A percentile compares a stretch with the other conserved stretches of the same genome.
phyloP scores from a whole-genome alignment of 352 stramenopile species.

The Aphanomyces astaci region DNA sequence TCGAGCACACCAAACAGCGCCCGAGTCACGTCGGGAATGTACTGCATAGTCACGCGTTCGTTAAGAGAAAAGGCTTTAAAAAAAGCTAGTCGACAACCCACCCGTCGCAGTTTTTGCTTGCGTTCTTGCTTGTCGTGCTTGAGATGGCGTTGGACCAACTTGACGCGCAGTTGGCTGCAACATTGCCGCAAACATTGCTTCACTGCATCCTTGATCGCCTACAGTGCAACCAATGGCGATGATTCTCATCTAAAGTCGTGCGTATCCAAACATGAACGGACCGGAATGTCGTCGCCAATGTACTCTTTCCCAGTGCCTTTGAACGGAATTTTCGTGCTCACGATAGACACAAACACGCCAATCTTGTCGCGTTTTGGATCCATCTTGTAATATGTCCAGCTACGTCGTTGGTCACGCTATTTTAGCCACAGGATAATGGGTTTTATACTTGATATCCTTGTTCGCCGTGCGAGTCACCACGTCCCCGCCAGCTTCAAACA shows the following conservation, averaged over 20 bases:
- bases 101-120: background rate
- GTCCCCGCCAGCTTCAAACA: too few species aligned
- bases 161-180: background rate
- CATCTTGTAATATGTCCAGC: constrained; percentile 80
- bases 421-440: too few species aligned
- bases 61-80: too few species aligned
- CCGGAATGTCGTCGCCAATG: constrained; percentile 82
- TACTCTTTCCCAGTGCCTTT: constrained; percentile 90
- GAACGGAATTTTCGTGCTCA: constrained; percentile 87
- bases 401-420: too few species aligned
- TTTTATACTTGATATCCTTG: too few species aligned
- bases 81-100: too few species aligned
- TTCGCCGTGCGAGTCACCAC: too few species aligned
- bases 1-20: background rate
- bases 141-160: background rate
- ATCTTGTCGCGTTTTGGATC: constrained; percentile 78
- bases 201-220: constrained; percentile 62
- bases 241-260: too few species aligned
- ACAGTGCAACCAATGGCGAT: too few species aligned
- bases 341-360: constrained; percentile 84
- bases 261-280: constrained; percentile 72
- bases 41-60: background rate
- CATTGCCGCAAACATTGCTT: too few species aligned
- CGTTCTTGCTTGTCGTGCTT: background rate
- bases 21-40: background rate